These are phyloP conservation scores for Parasarocladium wereldwijsianum DNA, from an alignment of 2,329 filamentous ascomycete species.

Conservation along the genomic window DNA sequence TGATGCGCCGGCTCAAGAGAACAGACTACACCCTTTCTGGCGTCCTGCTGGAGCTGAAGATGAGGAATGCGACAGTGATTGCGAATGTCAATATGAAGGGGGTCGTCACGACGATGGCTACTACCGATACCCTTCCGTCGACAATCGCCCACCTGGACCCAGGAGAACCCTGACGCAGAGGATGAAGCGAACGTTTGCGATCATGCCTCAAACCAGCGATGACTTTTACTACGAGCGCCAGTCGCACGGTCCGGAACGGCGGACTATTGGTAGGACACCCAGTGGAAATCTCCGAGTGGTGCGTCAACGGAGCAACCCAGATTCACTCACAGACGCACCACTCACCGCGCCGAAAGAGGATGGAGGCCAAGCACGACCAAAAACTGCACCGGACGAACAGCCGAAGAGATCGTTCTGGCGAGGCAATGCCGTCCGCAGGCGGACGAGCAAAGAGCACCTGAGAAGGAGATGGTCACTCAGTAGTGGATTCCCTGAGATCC, in stretches of 20 bases:
- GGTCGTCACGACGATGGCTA: slow-evolving; percentile 23
- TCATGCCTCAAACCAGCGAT: slow-evolving; percentile 35
- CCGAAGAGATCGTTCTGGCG: slow-evolving; percentile 16
- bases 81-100: slow-evolving; percentile 12
- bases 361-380: slow-evolving; percentile 17
- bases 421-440: slow-evolving; percentile 14
- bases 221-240: slow-evolving; percentile 17
- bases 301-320: slow-evolving; percentile 32
- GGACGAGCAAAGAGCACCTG: slow-evolving; percentile 10
- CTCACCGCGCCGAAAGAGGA: too few relatives aligned
- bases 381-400: slow-evolving; percentile 15
- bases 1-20: slow-evolving; percentile 32
- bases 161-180: slow-evolving; percentile 35
- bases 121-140: slow-evolving; percentile 31
- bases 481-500: slow-evolving; percentile 34
- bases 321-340: slow-evolving; percentile 19
- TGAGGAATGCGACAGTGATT: slow-evolving; percentile 13
- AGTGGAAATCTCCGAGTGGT: slow-evolving; percentile 48
- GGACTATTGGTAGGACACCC: slow-evolving; percentile 42
- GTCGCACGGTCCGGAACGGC: slow-evolving; percentile 29
- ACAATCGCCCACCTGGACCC: slow-evolving; percentile 29
- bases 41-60: slow-evolving; percentile 31
- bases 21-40: slow-evolving; percentile 47
- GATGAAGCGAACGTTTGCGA: slow-evolving; percentile 45
- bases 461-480: slow-evolving; percentile 24